Evolutionary conservation across 2,329 filamentous ascomycete genomes (phyloP).

Genomic region (Neocucurbitaria cava): DNA sequence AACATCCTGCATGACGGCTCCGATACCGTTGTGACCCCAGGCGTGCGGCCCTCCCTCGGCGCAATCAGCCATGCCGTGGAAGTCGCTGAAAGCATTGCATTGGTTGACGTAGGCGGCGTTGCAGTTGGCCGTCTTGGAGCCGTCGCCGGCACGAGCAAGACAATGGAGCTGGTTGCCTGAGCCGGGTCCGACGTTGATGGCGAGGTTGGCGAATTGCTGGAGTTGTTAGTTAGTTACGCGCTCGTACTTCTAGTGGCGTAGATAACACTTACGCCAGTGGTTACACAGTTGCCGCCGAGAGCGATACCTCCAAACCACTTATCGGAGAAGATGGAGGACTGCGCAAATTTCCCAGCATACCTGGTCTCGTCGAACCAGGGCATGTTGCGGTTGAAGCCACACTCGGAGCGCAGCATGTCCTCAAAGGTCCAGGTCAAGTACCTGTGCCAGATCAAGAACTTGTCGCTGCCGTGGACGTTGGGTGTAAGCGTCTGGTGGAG

Average conservation of each 20-base stretch:
- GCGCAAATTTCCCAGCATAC: conserved; percentile 38
- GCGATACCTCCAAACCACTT: conserved; percentile 36
- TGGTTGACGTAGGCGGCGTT: conserved; percentile 35
- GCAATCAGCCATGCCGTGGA: conserved; percentile 39
- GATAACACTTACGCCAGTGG: conserved; percentile 41
- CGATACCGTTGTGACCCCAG: conserved; percentile 47
- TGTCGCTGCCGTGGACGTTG: conserved; percentile 43
- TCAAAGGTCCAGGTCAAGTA: conserved; percentile 54
- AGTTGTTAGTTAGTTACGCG: conserved; percentile 5
- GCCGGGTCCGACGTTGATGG: conserved; percentile 41
- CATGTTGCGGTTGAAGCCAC: conserved; percentile 49
- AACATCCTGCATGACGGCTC: conserved; percentile 43
- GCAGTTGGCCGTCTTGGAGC: conserved; percentile 33
- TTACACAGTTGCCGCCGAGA: conserved; percentile 37
- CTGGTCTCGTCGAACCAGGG: conserved; percentile 50
- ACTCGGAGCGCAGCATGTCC: conserved; percentile 51
- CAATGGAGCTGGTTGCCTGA: conserved; percentile 37
- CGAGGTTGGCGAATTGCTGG: conserved; percentile 42
- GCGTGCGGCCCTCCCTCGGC: conserved; percentile 41
- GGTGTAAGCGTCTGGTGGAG: conserved; percentile 43
- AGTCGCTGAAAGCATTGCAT: conserved; percentile 33
- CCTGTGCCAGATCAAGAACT: conserved; percentile 55
- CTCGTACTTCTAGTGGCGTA: not conserved
- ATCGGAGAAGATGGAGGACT: conserved; percentile 40
- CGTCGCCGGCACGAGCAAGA: conserved; percentile 39